Evolutionary conservation across 2,329 filamentous ascomycete species (phyloP).

Genomic region (Pyrenochaeta sp.): DNA sequence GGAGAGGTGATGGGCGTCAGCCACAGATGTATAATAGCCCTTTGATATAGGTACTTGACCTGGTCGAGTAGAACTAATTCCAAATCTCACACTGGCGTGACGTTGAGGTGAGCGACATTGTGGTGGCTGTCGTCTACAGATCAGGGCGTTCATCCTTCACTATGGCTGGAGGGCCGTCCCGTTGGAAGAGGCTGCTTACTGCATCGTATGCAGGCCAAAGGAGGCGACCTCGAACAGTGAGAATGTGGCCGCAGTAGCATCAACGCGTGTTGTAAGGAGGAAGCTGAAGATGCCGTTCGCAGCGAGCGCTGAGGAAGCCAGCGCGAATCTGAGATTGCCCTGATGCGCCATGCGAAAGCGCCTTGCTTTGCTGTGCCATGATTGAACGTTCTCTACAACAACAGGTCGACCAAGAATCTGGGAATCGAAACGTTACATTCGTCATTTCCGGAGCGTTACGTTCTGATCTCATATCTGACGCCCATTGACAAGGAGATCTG

Average conservation of each 20-base stretch:
- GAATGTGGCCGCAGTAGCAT: not conserved
- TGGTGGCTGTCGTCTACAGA: slow-evolving; percentile 13
- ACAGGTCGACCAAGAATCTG: slow-evolving; percentile 2
- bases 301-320: too few species aligned
- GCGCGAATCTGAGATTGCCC: too few species aligned
- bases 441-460: slow-evolving; percentile 10
- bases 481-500: slow-evolving; percentile 10
- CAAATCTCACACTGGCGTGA: slow-evolving; percentile 19
- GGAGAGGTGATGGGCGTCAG: slow-evolving; percentile 24
- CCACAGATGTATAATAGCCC: slow-evolving; percentile 29
- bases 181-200: slow-evolving; percentile 35
- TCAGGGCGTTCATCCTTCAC: slow-evolving; percentile 14
- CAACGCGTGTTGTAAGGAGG: slow-evolving; percentile 2
- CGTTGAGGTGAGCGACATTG: slow-evolving; percentile 18
- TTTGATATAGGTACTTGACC: slow-evolving; percentile 25
- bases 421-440: slow-evolving; percentile 14
- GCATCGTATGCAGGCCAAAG: slow-evolving; percentile 19
- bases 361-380: not conserved
- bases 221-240: slow-evolving; percentile 7
- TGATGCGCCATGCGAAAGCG: not conserved
- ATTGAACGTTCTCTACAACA: not conserved
- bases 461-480: slow-evolving; percentile 11
- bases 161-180: slow-evolving; percentile 35
- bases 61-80: slow-evolving; percentile 21
- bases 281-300: too few species aligned